Percentiles rank a stretch among this genome's conserved stretches.
phyloP scores from a whole-genome alignment of 345 rosid species.

The Camelina sativa region DNA sequence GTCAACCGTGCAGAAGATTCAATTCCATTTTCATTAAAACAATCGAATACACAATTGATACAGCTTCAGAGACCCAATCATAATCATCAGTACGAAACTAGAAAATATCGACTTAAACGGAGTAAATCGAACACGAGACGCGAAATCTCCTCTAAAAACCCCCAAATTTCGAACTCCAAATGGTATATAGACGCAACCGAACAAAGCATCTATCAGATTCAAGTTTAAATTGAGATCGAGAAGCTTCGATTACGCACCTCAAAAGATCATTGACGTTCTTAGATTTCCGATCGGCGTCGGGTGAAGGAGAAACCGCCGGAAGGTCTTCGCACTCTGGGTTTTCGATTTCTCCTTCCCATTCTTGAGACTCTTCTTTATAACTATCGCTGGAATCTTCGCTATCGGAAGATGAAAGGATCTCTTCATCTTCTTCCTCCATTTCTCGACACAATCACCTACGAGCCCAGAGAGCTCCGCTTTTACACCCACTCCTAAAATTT shows the following conservation, averaged over 20 bases:
- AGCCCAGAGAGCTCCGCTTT: slow-evolving; percentile 38
- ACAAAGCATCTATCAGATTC: background rate
- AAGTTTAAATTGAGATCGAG: slow-evolving; percentile 10
- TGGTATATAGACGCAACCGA: slow-evolving; percentile 1
- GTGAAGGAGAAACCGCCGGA: slow-evolving; percentile 45
- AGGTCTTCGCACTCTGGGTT: slow-evolving; percentile 38
- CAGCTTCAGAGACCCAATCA: slow-evolving; percentile 7
- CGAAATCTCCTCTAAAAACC: no score
- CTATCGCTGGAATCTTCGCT: slow-evolving; percentile 57
- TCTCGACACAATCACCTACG: slow-evolving; percentile 28
- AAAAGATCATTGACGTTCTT: slow-evolving; percentile 87
- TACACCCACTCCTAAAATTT: slow-evolving; percentile 8
- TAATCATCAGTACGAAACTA: slow-evolving; percentile 1
- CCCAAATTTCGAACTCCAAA: slow-evolving; percentile 7
- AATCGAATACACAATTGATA: background rate
- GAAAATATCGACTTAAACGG: background rate
- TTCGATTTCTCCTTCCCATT: slow-evolving; percentile 40
- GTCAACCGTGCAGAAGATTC: slow-evolving; percentile 30
- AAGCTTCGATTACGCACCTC: slow-evolving; percentile 52
- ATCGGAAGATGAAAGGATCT: slow-evolving; percentile 52
- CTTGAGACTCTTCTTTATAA: slow-evolving; percentile 41
- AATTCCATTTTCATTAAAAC: slow-evolving; percentile 20
- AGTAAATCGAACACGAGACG: slow-evolving; percentile 20
- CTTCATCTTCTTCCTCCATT: slow-evolving; percentile 52
- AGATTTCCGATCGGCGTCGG: slow-evolving; percentile 73